Evolutionary conservation across 2,329 filamentous ascomycete species (phyloP).

Genomic region (Beauveria rudraprayagi): DNA sequence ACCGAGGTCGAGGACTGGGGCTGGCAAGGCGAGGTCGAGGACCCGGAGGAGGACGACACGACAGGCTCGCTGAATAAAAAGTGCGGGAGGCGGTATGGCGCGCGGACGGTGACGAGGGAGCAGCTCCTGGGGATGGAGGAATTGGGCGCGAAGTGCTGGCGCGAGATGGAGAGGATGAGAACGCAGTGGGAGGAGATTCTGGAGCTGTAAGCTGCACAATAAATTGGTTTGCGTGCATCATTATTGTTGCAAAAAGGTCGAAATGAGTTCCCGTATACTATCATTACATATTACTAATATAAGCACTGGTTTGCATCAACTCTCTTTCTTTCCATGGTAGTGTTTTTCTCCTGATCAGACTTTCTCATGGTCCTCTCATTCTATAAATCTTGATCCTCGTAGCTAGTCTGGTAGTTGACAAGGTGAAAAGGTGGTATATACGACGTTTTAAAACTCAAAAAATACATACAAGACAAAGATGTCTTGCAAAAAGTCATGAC

Average conservation of each 20-base stretch:
- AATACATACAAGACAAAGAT: not conserved
- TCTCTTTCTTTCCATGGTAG: no score
- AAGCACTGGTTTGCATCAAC: not conserved
- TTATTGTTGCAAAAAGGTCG: no score
- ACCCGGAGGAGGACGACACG: slow-evolving; percentile 36
- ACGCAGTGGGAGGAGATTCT: slow-evolving; percentile 50
- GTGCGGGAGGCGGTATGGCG: slow-evolving; percentile 51
- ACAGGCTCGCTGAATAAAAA: slow-evolving; percentile 41
- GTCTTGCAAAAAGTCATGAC: not conserved
- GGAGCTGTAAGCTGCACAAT: slow-evolving; percentile 12
- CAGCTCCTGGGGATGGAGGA: slow-evolving; percentile 53
- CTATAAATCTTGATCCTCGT: not conserved
- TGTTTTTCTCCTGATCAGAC: not conserved
- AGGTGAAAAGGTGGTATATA: not conserved
- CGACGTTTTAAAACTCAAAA: not conserved
- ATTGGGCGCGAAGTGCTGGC: slow-evolving; percentile 55
- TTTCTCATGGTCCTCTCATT: not conserved
- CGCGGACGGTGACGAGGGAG: slow-evolving; percentile 52
- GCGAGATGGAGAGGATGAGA: slow-evolving; percentile 63
- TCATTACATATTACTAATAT: not conserved
- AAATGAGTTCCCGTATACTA: not conserved
- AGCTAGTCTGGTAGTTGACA: not conserved
- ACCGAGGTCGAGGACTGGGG: slow-evolving; percentile 89
- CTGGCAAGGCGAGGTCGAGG: slow-evolving; percentile 50
- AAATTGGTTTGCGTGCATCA: not conserved